These are phyloP conservation scores for Leucogyrophana mollusca DNA, from an alignment of 768 basidiomycete species.

Conservation along the genomic window DNA sequence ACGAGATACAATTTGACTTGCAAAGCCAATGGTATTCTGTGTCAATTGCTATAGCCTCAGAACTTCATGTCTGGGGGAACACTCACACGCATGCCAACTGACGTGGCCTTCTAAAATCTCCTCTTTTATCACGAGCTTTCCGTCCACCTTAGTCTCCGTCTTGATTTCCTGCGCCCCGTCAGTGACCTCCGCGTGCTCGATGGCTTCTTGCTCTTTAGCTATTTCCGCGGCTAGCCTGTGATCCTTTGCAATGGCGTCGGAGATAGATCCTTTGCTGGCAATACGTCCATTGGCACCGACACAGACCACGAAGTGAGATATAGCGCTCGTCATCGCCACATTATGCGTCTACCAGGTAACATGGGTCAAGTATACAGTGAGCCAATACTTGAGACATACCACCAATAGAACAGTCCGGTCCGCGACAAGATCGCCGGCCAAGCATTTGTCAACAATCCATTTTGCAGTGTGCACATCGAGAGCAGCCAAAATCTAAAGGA, in stretches of 20 bases:
- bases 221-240: conserved; percentile 22
- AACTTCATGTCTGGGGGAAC: background rate
- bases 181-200: conserved; percentile 10
- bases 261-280: conserved; percentile 42
- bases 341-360: conserved; percentile 33
- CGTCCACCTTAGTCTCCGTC: conserved; percentile 27
- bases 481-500: conserved; percentile 44
- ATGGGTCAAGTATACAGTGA: background rate
- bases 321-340: conserved; percentile 22
- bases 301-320: conserved; percentile 43
- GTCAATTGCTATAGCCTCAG: too few species aligned
- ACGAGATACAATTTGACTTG: conserved; percentile 14
- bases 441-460: conserved; percentile 47
- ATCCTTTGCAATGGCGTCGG: conserved; percentile 43
- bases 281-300: conserved; percentile 53
- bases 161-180: conserved; percentile 15
- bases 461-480: conserved; percentile 55
- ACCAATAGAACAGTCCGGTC: conserved; percentile 9
- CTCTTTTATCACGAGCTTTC: conserved; percentile 60
- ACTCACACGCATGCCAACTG: conserved; percentile 42
- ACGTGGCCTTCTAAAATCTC: conserved; percentile 61
- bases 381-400: conserved; percentile 1
- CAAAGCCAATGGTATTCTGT: too few species aligned
- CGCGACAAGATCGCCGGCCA: conserved; percentile 18
- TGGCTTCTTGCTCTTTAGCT: conserved; percentile 5